phyloP scores from a whole-genome alignment of 1,139 yeast species.

The Pichia sp. region DNA sequence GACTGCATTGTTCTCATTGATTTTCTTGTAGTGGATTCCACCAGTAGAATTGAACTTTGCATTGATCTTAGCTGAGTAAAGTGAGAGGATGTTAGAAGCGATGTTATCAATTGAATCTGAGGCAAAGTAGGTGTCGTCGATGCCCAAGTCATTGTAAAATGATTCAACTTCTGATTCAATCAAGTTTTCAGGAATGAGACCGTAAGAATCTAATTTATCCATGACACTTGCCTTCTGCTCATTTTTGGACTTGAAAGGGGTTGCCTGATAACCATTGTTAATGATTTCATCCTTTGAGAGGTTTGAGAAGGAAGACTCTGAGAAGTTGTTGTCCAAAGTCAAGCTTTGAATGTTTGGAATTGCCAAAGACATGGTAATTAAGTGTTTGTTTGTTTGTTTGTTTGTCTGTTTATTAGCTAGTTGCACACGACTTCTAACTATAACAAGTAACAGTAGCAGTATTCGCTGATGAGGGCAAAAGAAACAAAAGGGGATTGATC shows the following conservation, averaged over 20 bases:
- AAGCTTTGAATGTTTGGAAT: slow-evolving; percentile 16
- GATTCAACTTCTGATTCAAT: slow-evolving; percentile 84
- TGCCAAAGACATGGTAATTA: slow-evolving; percentile 9
- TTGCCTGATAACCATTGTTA: slow-evolving; percentile 58
- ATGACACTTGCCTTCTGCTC: slow-evolving; percentile 76
- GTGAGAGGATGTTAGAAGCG: slow-evolving; percentile 75
- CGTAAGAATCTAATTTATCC: slow-evolving; percentile 74
- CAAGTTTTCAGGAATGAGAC: slow-evolving; percentile 81
- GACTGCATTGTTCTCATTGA: slow-evolving; percentile 81
- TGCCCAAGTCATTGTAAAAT: slow-evolving; percentile 85
- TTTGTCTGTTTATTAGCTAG: too few species aligned
- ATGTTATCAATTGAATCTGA: slow-evolving; percentile 75
- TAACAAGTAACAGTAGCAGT: too few species aligned
- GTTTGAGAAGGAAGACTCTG: slow-evolving; percentile 27
- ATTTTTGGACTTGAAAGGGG: slow-evolving; percentile 75
- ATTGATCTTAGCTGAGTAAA: slow-evolving; percentile 89
- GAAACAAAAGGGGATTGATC: too few species aligned
- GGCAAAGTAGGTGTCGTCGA: slow-evolving; percentile 89
- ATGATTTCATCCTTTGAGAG: slow-evolving; percentile 24
- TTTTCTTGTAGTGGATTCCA: slow-evolving; percentile 66
- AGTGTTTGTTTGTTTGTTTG: too few species aligned
- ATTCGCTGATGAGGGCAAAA: too few species aligned
- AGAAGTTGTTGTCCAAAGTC: slow-evolving; percentile 29
- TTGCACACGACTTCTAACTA: too few species aligned
- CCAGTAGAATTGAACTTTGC: slow-evolving; percentile 55